A percentile compares a stretch with the other conserved stretches of the same genome.
phyloP scores from a whole-genome alignment of 495 filamentous ascomycete genomes.

The Chaetomium fimeti region DNA sequence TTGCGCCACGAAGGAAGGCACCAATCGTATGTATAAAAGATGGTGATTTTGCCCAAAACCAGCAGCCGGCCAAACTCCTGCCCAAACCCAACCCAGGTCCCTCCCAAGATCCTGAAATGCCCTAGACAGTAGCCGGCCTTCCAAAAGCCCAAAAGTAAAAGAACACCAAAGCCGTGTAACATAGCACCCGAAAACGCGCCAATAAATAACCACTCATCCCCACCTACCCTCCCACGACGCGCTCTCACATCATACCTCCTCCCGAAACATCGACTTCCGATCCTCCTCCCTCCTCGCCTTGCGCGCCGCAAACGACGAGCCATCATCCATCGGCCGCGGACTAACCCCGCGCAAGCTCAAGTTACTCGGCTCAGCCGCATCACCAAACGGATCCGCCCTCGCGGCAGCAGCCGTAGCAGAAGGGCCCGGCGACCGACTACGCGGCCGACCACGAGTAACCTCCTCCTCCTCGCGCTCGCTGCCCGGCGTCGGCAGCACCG shows the following conservation, averaged over 20 bases:
- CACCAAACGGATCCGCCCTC: conserved; percentile 54
- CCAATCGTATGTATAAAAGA: too few species aligned
- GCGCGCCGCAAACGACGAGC: conserved; percentile 25
- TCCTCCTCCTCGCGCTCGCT: conserved; percentile 15
- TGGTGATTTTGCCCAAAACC: not conserved
- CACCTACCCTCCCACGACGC: not conserved
- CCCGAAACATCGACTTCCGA: conserved; percentile 51
- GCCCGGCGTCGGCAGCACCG: conserved; percentile 2
- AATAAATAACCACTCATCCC: not conserved
- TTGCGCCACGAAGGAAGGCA: too few species aligned
- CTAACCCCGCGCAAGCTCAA: conserved; percentile 57
- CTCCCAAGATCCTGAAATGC: conserved; percentile 3
- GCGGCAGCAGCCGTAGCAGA: not conserved
- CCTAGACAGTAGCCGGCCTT: not conserved
- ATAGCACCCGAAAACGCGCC: not conserved
- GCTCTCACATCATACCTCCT: conserved; percentile 43
- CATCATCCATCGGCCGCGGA: conserved; percentile 51
- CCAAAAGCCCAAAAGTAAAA: not conserved
- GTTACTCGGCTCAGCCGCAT: conserved; percentile 55
- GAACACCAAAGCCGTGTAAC: not conserved
- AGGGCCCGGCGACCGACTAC: conserved; percentile 35
- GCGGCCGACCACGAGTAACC: conserved; percentile 36
- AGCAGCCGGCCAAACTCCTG: conserved; percentile 14
- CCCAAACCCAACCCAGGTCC: conserved; percentile 4
- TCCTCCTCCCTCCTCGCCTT: conserved; percentile 29